Percentiles rank a stretch among this genome's conserved stretches.
phyloP scores from a whole-genome alignment of 495 filamentous ascomycete genomes.

The Amphirosellinia nigrospora region DNA sequence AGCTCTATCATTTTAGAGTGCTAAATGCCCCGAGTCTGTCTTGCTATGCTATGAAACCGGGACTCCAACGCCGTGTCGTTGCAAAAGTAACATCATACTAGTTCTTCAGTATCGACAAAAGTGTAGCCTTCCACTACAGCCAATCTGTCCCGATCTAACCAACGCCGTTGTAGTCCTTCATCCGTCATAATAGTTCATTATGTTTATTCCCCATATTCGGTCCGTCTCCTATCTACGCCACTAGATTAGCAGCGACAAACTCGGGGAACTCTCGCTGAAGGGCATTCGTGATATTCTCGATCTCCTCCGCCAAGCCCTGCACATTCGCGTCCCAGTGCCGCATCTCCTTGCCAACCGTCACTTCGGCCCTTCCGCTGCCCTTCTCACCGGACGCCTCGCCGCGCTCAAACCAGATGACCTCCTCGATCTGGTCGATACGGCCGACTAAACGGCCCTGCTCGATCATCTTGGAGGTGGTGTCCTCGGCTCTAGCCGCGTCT shows the following conservation, averaged over 20 bases:
- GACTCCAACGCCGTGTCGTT: conserved; percentile 20
- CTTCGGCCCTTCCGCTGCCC: conserved; percentile 62
- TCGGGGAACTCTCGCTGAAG: conserved; percentile 73
- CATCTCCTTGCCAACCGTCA: conserved; percentile 69
- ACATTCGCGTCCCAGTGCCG: conserved; percentile 90
- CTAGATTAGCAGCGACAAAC: conserved; percentile 57
- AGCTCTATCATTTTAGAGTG: conserved; percentile 14
- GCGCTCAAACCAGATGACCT: conserved; percentile 83
- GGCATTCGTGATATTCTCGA: conserved; percentile 82
- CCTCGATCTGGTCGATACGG: conserved; percentile 92
- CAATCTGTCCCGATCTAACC: neutral
- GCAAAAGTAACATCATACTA: neutral
- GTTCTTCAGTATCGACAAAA: neutral
- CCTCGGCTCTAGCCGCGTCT: conserved; percentile 82
- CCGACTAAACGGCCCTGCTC: conserved; percentile 88
- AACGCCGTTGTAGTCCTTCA: conserved; percentile 21
- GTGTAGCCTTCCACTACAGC: neutral
- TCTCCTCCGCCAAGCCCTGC: conserved; percentile 81
- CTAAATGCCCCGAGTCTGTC: neutral
- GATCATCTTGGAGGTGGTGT: conserved; percentile 92
- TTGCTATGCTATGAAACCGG: conserved; percentile 13
- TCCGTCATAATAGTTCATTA: conserved; percentile 22
- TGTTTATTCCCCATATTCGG: neutral
- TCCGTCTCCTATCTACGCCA: conserved; percentile 23
- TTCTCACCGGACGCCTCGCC: conserved; percentile 70